phyloP scores from a whole-genome alignment of 129 eudicot species.

The Kitagawia praeruptora region DNA sequence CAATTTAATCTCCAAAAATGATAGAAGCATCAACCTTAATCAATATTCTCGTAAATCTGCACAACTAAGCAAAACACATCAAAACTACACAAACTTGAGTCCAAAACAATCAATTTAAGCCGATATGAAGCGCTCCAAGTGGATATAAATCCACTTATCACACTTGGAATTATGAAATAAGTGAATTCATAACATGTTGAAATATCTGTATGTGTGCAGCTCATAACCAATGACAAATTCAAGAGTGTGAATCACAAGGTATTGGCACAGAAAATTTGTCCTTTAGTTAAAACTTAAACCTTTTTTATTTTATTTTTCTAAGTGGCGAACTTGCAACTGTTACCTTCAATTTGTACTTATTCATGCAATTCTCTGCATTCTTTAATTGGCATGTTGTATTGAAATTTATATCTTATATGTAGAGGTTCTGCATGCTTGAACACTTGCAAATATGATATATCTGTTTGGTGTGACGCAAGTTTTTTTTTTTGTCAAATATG shows the following conservation, averaged over 20 bases:
- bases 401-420: neutral
- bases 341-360: neutral
- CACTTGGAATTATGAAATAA: neutral
- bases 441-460: neutral
- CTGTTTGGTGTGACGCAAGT: slow-evolving; percentile 1
- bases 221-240: slow-evolving; percentile 14
- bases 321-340: neutral
- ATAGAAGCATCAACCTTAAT: no score
- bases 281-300: neutral
- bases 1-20: no score
- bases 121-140: no score
- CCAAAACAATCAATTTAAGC: no score
- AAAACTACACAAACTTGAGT: no score
- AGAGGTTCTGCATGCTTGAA: neutral
- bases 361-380: neutral
- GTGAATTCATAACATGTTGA: neutral
- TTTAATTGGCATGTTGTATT: neutral
- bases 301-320: neutral
- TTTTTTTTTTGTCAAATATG: no score
- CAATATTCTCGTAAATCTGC: no score
- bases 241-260: slow-evolving; percentile 14
- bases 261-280: neutral
- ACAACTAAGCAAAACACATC: no score
- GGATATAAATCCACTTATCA: no score
- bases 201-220: slow-evolving; percentile 1